Evolutionary conservation across 2,329 filamentous ascomycete species (phyloP).

Genomic region (Ceratocystis cacaofunesta): DNA sequence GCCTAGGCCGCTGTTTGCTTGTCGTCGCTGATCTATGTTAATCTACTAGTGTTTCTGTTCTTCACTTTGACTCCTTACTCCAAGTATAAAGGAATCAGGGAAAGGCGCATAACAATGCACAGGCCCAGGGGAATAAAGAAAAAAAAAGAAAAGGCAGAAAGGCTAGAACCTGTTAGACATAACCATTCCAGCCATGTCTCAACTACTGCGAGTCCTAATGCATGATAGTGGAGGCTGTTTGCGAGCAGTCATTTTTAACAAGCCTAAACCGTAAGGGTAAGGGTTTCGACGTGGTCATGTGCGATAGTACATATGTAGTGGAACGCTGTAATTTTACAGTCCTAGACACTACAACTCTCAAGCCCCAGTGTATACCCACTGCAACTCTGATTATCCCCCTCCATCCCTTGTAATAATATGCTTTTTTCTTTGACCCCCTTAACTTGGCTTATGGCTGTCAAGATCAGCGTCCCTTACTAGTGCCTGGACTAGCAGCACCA

Average conservation of each 20-base stretch:
- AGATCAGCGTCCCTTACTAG: background rate
- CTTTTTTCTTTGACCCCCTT: background rate
- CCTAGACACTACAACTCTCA: no score
- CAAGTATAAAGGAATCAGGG: background rate
- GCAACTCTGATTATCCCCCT: no score
- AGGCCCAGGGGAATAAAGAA: background rate
- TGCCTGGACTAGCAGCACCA: background rate
- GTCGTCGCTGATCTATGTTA: background rate
- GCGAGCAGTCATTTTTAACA: background rate
- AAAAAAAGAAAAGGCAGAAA: background rate
- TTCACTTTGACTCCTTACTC: background rate
- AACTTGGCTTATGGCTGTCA: background rate
- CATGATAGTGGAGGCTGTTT: background rate
- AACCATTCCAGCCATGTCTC: background rate
- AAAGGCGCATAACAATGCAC: background rate
- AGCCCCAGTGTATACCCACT: no score
- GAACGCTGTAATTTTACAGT: no score
- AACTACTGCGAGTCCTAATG: slow-evolving; percentile 5
- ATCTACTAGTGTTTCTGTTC: background rate
- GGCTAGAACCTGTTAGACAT: background rate
- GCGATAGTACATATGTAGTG: no score
- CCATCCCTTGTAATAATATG: no score
- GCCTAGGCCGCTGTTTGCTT: background rate
- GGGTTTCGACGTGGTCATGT: no score
- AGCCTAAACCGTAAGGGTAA: no score